Percentiles rank a stretch among this genome's conserved stretches.
phyloP scores from a whole-genome alignment of 139 green algal genomes.

The Trebouxia sp. region DNA sequence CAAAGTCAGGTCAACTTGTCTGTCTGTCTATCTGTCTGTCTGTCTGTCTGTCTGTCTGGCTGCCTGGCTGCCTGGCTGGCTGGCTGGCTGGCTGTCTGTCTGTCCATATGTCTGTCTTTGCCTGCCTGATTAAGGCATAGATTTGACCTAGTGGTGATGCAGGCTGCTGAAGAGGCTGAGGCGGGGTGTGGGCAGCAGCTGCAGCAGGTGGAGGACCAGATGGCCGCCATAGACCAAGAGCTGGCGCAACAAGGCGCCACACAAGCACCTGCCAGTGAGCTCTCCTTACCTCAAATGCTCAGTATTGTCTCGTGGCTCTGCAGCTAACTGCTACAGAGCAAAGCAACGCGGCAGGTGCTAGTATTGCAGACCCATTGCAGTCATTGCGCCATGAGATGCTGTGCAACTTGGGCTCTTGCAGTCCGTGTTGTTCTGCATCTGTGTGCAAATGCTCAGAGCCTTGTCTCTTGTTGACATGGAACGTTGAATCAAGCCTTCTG shows the following conservation, averaged over 20 bases:
- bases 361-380: no score
- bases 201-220: slow-evolving; percentile 33
- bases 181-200: slow-evolving; percentile 14
- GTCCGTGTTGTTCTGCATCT: no score
- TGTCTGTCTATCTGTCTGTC: no score
- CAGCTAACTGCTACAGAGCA: background rate
- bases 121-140: background rate
- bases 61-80: background rate
- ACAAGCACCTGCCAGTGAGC: slow-evolving; percentile 5
- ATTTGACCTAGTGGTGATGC: slow-evolving; percentile 4
- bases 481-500: no score
- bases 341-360: background rate
- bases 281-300: background rate
- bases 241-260: slow-evolving; percentile 25
- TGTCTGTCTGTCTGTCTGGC: no score
- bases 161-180: slow-evolving; percentile 30
- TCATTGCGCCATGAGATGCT: no score
- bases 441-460: no score
- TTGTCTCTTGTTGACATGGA: no score
- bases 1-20: no score
- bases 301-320: background rate
- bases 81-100: background rate
- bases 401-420: no score
- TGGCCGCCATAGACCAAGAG: slow-evolving; percentile 39
- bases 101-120: background rate